A percentile compares a stretch with the other conserved stretches of the same genome.
These are phyloP conservation scores for Limonium bicolor DNA, from an alignment of 148 eudicot genomes.

Conservation along the genomic window DNA sequence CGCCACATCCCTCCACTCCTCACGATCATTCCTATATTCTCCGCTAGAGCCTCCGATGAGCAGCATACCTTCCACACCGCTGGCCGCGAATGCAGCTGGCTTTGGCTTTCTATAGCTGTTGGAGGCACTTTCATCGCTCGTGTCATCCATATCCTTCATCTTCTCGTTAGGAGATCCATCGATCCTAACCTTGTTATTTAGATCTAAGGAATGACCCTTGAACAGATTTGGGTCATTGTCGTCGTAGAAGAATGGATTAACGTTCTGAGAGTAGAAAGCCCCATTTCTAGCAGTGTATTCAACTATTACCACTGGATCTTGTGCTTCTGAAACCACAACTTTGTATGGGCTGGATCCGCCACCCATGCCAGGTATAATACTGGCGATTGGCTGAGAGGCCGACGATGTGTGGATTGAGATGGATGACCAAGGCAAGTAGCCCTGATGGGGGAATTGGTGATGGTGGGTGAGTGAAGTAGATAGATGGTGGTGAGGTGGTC, in stretches of 20 bases:
- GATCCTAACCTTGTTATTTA: slow-evolving; percentile 17
- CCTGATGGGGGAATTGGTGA: slow-evolving; percentile 8
- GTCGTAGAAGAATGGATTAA: slow-evolving; percentile 10
- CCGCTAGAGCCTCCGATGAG: slow-evolving; percentile 15
- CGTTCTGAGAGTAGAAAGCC: slow-evolving; percentile 12
- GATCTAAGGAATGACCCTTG: slow-evolving; percentile 24
- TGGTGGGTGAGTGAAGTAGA: slow-evolving; percentile 8
- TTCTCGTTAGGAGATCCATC: slow-evolving; percentile 17
- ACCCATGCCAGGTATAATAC: background rate
- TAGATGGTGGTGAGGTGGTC: slow-evolving; percentile 19
- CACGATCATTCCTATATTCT: slow-evolving; percentile 84
- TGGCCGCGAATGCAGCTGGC: background rate
- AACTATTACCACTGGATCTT: slow-evolving; percentile 16
- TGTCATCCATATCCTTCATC: slow-evolving; percentile 44
- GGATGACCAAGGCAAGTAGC: slow-evolving; percentile 3
- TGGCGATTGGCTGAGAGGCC: background rate
- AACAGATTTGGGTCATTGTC: slow-evolving; percentile 28
- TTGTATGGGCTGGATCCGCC: slow-evolving; percentile 2
- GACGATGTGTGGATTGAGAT: slow-evolving; percentile 7
- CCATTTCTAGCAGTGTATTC: slow-evolving; percentile 15
- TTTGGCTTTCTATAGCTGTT: slow-evolving; percentile 21
- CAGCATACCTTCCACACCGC: slow-evolving; percentile 6
- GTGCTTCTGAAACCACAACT: slow-evolving; percentile 4
- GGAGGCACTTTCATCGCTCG: slow-evolving; percentile 43
- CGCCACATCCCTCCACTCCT: slow-evolving; percentile 94